These are phyloP conservation scores for Quercus tomentella DNA, from an alignment of 331 rosid species.

Conservation along the genomic window DNA sequence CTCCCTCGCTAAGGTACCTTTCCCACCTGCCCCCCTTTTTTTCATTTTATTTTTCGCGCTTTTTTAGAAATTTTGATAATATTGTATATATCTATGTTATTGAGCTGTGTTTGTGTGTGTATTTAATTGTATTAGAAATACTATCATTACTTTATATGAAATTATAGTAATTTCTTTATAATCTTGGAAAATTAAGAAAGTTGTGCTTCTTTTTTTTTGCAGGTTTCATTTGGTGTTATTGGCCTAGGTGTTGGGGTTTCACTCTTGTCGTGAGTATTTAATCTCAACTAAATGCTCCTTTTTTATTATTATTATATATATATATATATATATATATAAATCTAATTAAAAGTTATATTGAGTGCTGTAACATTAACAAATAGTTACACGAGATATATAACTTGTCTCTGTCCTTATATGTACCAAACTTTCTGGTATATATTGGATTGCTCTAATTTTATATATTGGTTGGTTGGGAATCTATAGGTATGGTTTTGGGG, in stretches of 20 bases:
- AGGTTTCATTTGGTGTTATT: constrained; percentile 85
- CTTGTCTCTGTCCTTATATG: no score
- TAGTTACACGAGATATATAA: no score
- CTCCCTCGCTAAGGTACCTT: constrained; percentile 61
- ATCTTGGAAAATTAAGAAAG: neutral
- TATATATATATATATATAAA: no score
- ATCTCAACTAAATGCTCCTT: neutral
- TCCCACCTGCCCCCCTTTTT: neutral
- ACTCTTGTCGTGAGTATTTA: constrained; percentile 57
- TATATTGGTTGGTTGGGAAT: constrained; percentile 1
- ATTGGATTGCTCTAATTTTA: neutral
- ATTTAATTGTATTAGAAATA: no score
- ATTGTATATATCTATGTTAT: no score
- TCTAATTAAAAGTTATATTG: no score
- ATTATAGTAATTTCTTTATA: no score
- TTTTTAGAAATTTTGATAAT: no score
- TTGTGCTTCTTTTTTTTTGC: constrained; percentile 17
- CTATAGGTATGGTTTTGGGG: constrained; percentile 90
- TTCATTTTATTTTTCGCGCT: neutral
- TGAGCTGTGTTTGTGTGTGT: no score
- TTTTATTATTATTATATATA: neutral
- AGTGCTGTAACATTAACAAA: rapidly evolving
- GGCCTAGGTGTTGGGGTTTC: constrained; percentile 76
- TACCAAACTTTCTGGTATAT: no score
- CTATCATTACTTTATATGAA: neutral